These are phyloP conservation scores for Citropsis articulata DNA, from an alignment of 345 rosid genomes.

Conservation along the genomic window DNA sequence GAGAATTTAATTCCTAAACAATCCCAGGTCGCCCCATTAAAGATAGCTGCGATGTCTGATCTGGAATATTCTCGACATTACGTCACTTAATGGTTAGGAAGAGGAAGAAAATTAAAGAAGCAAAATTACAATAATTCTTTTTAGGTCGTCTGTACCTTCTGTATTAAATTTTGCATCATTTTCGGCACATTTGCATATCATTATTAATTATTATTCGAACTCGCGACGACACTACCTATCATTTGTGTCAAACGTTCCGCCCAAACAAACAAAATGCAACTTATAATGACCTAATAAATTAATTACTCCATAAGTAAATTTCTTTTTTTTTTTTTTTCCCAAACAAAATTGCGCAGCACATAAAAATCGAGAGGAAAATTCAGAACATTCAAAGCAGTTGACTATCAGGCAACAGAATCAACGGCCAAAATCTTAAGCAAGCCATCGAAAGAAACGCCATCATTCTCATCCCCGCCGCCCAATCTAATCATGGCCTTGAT, in stretches of 20 bases:
- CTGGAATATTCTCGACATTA: background rate
- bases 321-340: too few species aligned
- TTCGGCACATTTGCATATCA: too few species aligned
- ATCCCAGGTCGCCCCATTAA: background rate
- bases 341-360: too few species aligned
- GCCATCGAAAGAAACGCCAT: conserved; percentile 54
- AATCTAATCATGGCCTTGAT: conserved; percentile 63
- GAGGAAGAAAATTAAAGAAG: background rate
- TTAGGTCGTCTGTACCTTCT: too few species aligned
- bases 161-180: too few species aligned
- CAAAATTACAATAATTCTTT: too few species aligned
- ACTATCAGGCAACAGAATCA: background rate
- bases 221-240: too few species aligned
- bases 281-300: background rate
- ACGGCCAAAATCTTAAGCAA: conserved; percentile 55
- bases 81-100: background rate
- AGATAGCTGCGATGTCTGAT: background rate
- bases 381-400: background rate
- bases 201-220: too few species aligned
- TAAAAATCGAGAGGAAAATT: background rate
- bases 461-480: conserved; percentile 46
- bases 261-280: background rate
- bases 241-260: too few species aligned
- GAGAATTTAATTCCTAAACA: background rate
- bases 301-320: too few species aligned